Evolutionary conservation across 805 yeast species (phyloP).

Genomic region (Yamadazyma akitaensis): DNA sequence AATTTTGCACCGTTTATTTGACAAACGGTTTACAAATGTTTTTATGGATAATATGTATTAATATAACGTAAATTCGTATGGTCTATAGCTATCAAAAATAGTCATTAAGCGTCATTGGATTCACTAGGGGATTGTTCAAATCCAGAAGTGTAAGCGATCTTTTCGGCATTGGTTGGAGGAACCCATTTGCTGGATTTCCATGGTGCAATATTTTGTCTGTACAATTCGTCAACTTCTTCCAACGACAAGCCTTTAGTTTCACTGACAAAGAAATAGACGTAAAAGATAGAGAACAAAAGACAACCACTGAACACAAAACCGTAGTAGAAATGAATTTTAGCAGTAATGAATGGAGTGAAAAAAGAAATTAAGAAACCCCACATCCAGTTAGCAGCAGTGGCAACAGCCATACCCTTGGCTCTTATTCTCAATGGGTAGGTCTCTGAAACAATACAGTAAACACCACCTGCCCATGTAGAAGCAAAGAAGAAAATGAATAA

Average conservation of each 20-base stretch:
- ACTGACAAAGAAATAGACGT: slow-evolving; percentile 67
- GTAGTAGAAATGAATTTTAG: slow-evolving; percentile 56
- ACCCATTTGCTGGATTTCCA: slow-evolving; percentile 48
- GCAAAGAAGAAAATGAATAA: slow-evolving; percentile 65
- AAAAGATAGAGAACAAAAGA: slow-evolving; percentile 58
- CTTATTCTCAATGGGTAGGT: slow-evolving; percentile 64
- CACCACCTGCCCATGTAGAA: slow-evolving; percentile 70
- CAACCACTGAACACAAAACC: slow-evolving; percentile 69
- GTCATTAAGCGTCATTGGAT: neutral
- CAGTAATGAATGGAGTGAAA: slow-evolving; percentile 63
- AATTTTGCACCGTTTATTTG: neutral
- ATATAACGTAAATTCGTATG: neutral
- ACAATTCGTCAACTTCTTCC: slow-evolving; percentile 77
- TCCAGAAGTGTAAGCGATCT: slow-evolving; percentile 8
- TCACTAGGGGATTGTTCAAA: slow-evolving; percentile 7
- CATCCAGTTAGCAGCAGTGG: slow-evolving; percentile 63
- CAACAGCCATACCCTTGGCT: slow-evolving; percentile 60
- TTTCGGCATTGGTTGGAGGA: slow-evolving; percentile 34
- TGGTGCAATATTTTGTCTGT: slow-evolving; percentile 36
- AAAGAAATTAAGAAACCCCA: slow-evolving; percentile 62
- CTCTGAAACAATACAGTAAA: slow-evolving; percentile 63
- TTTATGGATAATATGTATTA: neutral
- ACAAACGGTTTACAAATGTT: too few relatives aligned
- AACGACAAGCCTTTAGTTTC: slow-evolving; percentile 80
- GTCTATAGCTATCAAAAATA: neutral